Percentiles rank a stretch among this genome's conserved stretches.
These are phyloP conservation scores for Oryza coarctata DNA, from an alignment of 176 grass and related monocot species.

Conservation along the genomic window DNA sequence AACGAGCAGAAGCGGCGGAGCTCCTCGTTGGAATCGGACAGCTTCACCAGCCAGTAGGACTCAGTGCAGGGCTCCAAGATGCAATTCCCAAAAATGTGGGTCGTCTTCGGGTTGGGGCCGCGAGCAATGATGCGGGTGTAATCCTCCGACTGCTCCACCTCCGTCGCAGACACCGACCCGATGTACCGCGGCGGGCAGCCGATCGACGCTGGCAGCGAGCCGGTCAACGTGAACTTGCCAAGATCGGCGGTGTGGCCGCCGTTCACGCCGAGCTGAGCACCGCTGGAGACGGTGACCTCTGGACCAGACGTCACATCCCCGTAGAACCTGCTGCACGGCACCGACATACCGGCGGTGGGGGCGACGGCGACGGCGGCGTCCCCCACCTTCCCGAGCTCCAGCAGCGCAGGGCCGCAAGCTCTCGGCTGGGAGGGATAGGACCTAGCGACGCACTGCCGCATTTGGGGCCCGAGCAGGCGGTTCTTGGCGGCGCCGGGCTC, in stretches of 20 bases:
- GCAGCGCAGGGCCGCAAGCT: constrained; percentile 24
- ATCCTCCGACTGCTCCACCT: constrained; percentile 89
- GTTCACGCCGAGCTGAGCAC: not conserved
- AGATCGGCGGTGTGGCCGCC: constrained; percentile 12
- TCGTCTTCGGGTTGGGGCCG: constrained; percentile 84
- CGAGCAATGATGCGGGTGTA: constrained; percentile 96
- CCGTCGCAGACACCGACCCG: constrained; percentile 67
- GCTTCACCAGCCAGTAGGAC: constrained; percentile 61
- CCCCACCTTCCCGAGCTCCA: constrained; percentile 41
- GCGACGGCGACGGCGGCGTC: not conserved
- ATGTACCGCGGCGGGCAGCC: constrained; percentile 33
- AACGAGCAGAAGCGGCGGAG: constrained; percentile 48
- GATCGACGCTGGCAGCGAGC: constrained; percentile 71
- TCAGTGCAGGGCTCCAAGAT: constrained; percentile 69
- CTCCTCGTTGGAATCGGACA: constrained; percentile 22
- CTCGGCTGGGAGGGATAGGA: constrained; percentile 19
- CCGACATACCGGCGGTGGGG: constrained; percentile 3
- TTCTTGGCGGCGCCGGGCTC: constrained; percentile 26
- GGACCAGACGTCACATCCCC: constrained; percentile 62
- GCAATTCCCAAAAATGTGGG: constrained; percentile 93
- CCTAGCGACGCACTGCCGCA: not conserved
- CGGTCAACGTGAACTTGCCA: constrained; percentile 38
- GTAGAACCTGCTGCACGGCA: constrained; percentile 41
- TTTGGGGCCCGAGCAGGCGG: constrained; percentile 32
- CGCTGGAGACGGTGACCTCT: constrained; percentile 19